A percentile compares a stretch with the other conserved stretches of the same genome.
These are phyloP conservation scores for Pyrus betulifolia DNA, from an alignment of 306 rosid genomes.

Conservation along the genomic window DNA sequence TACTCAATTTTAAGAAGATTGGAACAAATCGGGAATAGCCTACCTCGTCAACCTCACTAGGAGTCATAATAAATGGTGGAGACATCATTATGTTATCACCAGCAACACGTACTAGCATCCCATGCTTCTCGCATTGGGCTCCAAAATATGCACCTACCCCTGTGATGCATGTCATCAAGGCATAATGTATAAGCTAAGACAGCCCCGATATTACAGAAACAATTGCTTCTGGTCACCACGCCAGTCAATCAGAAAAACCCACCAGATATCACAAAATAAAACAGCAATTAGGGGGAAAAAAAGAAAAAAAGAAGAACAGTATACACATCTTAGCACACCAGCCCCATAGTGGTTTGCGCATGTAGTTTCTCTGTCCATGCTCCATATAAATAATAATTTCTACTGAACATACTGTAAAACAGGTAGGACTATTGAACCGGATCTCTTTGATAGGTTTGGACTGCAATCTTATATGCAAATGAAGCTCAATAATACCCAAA, in stretches of 20 bases:
- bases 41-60: slow-evolving; percentile 78
- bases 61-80: slow-evolving; percentile 66
- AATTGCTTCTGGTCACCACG: neutral
- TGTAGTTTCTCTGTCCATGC: no score
- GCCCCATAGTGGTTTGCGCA: no score
- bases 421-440: no score
- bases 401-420: no score
- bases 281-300: neutral
- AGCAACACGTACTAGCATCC: slow-evolving; percentile 74
- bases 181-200: neutral
- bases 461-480: no score
- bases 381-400: no score
- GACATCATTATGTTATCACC: slow-evolving; percentile 87
- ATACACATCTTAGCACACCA: no score
- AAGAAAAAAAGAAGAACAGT: no score
- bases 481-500: no score
- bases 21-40: neutral
- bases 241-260: no score
- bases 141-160: slow-evolving; percentile 80
- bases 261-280: neutral
- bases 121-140: slow-evolving; percentile 63
- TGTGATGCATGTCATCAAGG: slow-evolving; percentile 15
- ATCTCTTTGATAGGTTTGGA: no score
- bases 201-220: neutral
- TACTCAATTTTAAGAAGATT: neutral